These are phyloP conservation scores for Xanthoceras sorbifolium DNA, from an alignment of 345 rosid species.

Conservation along the genomic window DNA sequence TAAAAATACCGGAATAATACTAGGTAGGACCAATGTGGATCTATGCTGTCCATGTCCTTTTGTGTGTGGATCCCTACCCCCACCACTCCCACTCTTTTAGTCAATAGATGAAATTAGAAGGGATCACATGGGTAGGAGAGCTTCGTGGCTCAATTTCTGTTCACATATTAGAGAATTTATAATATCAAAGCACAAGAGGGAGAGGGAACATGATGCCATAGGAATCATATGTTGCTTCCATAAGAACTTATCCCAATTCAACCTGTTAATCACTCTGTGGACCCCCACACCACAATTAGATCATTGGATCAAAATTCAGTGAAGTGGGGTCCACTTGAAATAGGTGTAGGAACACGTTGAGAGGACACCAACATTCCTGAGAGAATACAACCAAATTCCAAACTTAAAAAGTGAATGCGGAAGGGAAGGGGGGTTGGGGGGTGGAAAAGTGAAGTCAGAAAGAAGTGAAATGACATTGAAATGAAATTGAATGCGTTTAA, in stretches of 20 bases:
- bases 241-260: conserved; percentile 33
- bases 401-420: conserved; percentile 5
- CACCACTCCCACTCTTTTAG: background rate
- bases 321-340: background rate
- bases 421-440: conserved; percentile 11
- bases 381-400: conserved; percentile 19
- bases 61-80: background rate
- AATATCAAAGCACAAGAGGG: background rate
- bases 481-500: conserved; percentile 31
- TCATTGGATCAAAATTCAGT: background rate
- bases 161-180: conserved; percentile 27
- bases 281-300: background rate
- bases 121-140: conserved; percentile 1
- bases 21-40: background rate
- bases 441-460: conserved; percentile 1
- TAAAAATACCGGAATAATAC: background rate
- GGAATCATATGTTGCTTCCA: conserved; percentile 37
- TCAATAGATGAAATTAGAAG: background rate
- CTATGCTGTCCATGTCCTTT: background rate
- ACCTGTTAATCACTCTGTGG: conserved; percentile 2
- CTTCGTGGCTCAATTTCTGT: conserved; percentile 22
- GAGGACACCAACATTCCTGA: conserved; percentile 15
- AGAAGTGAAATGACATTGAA: conserved; percentile 36
- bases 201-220: conserved; percentile 29
- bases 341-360: conserved; percentile 3